A percentile compares a stretch with the other conserved stretches of the same genome.
These are phyloP conservation scores for Cucumis cinereus DNA, from an alignment of 306 rosid genomes.

Conservation along the genomic window DNA sequence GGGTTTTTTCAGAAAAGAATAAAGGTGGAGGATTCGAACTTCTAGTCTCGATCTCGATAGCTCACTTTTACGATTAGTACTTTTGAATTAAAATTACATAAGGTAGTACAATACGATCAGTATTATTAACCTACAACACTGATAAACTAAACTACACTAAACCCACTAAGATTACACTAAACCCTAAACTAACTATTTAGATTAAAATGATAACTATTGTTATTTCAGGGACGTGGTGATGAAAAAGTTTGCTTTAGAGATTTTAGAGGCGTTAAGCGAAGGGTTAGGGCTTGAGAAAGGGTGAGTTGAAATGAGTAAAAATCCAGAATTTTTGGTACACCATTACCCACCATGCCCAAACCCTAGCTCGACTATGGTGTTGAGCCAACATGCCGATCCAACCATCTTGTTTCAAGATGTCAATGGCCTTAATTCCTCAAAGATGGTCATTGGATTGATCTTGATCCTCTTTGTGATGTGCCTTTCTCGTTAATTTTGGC, in stretches of 20 bases:
- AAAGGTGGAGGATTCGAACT: too few species aligned
- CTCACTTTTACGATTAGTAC: too few species aligned
- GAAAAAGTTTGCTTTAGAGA: slow-evolving; percentile 18
- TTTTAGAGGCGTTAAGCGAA: slow-evolving; percentile 40
- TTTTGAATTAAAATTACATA: too few species aligned
- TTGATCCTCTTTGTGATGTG: slow-evolving; percentile 20
- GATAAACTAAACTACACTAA: too few species aligned
- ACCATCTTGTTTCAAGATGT: slow-evolving; percentile 45
- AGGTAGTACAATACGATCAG: too few species aligned
- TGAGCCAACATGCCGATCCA: slow-evolving; percentile 44
- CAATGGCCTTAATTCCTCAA: slow-evolving; percentile 35
- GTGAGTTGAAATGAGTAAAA: slow-evolving; percentile 22
- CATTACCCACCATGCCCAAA: slow-evolving; percentile 73
- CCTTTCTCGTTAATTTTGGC: slow-evolving; percentile 29
- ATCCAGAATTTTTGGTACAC: slow-evolving; percentile 21
- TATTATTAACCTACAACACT: too few species aligned
- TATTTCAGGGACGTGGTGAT: slow-evolving; percentile 35
- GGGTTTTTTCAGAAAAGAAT: too few species aligned
- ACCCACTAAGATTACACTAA: too few species aligned
- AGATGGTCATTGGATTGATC: slow-evolving; percentile 23
- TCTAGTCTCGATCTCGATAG: too few species aligned
- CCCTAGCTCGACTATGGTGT: slow-evolving; percentile 52
- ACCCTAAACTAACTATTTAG: too few species aligned
- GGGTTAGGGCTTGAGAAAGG: slow-evolving; percentile 33
- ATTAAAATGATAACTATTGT: too few species aligned